A percentile compares a stretch with the other conserved stretches of the same genome.
These are phyloP conservation scores for Aspergillus fumigatiaffinis DNA, from an alignment of 2,329 filamentous ascomycete genomes.

Conservation along the genomic window DNA sequence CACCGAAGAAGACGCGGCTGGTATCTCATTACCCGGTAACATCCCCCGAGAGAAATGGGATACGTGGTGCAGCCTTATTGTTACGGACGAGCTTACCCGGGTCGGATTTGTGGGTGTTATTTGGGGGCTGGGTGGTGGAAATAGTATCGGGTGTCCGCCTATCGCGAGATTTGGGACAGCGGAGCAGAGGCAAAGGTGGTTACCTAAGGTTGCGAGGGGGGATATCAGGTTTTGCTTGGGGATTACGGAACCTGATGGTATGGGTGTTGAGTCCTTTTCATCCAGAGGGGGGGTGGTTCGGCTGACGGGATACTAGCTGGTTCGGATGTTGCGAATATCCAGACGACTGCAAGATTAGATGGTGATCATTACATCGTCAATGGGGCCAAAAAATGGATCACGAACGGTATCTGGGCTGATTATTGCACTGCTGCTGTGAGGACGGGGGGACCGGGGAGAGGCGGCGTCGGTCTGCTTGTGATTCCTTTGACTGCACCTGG, in stretches of 20 bases:
- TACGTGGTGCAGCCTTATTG: constrained; percentile 54
- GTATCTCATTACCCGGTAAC: constrained; percentile 42
- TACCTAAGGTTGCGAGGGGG: constrained; percentile 57
- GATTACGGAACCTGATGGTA: constrained; percentile 61
- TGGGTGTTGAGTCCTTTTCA: constrained; percentile 10
- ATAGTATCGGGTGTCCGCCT: constrained; percentile 61
- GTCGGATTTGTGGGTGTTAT: constrained; percentile 56
- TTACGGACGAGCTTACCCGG: constrained; percentile 54
- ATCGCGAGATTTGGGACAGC: constrained; percentile 60
- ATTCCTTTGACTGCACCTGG: constrained; percentile 63
- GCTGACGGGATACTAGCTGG: constrained; percentile 41
- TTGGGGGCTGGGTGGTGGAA: constrained; percentile 57
- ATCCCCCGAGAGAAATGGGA: constrained; percentile 51
- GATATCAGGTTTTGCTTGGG: constrained; percentile 61
- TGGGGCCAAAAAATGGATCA: constrained; percentile 67
- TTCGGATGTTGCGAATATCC: constrained; percentile 62
- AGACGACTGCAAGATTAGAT: constrained; percentile 54
- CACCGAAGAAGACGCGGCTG: constrained; percentile 37
- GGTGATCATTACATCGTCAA: constrained; percentile 59
- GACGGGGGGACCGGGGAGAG: constrained; percentile 57
- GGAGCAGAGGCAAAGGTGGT: constrained; percentile 56
- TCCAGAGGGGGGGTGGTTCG: fast-evolving
- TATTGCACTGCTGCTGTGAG: constrained; percentile 59
- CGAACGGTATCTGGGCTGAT: constrained; percentile 57
- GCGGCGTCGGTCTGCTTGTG: constrained; percentile 61